Base-by-base conservation (phyloP, 805 yeast species). In the Yarrowia sp. region DNA sequence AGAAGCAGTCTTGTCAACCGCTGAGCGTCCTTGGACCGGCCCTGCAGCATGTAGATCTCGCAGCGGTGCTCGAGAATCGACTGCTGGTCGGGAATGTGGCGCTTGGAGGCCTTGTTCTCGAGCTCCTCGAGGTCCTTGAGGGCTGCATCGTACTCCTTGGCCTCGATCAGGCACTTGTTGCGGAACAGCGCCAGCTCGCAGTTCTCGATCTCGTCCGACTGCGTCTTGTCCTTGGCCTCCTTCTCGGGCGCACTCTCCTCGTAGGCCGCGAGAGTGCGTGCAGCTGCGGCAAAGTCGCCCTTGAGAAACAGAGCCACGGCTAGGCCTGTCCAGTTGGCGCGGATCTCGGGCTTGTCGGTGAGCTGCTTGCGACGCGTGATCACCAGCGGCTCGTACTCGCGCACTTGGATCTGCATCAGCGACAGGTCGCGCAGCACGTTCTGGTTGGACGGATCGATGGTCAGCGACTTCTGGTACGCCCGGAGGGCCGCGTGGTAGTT, bases 261-360 rank as follows among this genome's bases (percentile, higher is more conserved):
- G 68, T 89, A 90, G 68, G 87, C 85, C 19, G 81, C 70, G 67
- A 92, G 79, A 1, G 93, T 88, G 62, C 81, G 81, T 62, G 86
- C 85, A 6, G 97, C 93, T 22, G 82, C 83, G 35, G 76, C 77
- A 69, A 79, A 81, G 69, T 91, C 89, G 24, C 82, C 81, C 71
- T 82, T 83, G 70, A 92, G 77, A 72, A 88, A 89, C 70, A 87
- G 90, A 0, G 97, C 96, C 42, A 90, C 80, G 1, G 96, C 97
- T 58, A 88, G 79, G 0, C 87, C 86, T 1, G 96, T 88, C 97
- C 97, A 92, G 70, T 90, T 88, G 90, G 69, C 90, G 8, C 61
- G 36, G n/a, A 39, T 55, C 21, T 55, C 61, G 14, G 61, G 61
- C 18, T 55, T 55, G 25, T 55, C 61, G 9, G 61, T 55, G 21